Conservation (phyloP, 768 basidiomycete genomes). For the Boletus rubescentipes region DNA sequence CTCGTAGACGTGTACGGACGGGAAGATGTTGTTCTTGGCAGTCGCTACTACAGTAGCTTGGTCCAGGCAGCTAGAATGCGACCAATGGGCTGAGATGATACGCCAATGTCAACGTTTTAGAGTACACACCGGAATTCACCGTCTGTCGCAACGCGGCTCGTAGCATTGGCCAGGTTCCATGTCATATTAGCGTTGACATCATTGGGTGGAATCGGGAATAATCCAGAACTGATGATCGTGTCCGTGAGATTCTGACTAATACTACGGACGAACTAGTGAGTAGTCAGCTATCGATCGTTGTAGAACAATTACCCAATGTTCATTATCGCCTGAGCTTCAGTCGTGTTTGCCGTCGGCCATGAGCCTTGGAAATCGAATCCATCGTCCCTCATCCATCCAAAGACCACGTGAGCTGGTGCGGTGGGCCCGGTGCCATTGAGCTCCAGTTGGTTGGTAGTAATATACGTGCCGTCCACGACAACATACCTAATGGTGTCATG, state of each 20-base stretch:
- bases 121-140: conserved; percentile 9
- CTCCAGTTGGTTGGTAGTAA: no score
- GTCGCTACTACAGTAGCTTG: conserved; percentile 49
- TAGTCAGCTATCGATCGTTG: no score
- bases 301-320: no score
- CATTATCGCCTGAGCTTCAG: no score
- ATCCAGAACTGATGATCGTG: background rate
- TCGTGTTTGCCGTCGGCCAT: no score
- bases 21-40: conserved; percentile 41
- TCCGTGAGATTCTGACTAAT: conserved; percentile 1
- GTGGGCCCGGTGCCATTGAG: no score
- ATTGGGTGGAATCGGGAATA: conserved; percentile 1
- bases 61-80: conserved; percentile 33
- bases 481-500: no score
- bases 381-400: no score
- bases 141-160: conserved; percentile 7
- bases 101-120: no score
- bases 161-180: conserved; percentile 3
- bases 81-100: background rate
- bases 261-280: background rate
- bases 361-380: no score
- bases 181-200: background rate
- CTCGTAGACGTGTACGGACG: conserved; percentile 44
- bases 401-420: no score
- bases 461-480: no score